Conservation (phyloP, 495 filamentous ascomycete species). For the Sphaerosporella brunnea region DNA sequence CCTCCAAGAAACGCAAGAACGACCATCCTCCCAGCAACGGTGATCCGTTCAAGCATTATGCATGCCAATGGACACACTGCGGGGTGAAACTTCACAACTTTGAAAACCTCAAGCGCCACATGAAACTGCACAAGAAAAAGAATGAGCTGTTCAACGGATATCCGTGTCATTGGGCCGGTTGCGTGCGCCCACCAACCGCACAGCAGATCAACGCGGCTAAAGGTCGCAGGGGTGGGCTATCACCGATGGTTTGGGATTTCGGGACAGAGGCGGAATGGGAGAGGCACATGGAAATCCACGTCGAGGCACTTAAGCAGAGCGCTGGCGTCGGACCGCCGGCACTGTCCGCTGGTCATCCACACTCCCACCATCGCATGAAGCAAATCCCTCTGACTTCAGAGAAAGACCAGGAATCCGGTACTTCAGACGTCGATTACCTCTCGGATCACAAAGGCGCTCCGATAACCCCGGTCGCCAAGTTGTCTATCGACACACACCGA, state of each 20-base stretch:
- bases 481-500: neutral
- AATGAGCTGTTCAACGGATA: constrained; percentile 6
- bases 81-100: constrained; percentile 49
- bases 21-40: neutral
- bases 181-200: constrained; percentile 6
- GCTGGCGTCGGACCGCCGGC: constrained; percentile 19
- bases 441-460: constrained; percentile 14
- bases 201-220: constrained; percentile 8
- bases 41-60: constrained; percentile 22
- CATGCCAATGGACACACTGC: constrained; percentile 49
- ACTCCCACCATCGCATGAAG: neutral
- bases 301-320: constrained; percentile 13
- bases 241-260: constrained; percentile 12
- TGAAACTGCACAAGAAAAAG: constrained; percentile 32
- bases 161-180: constrained; percentile 18
- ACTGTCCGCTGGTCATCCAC: constrained; percentile 8
- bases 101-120: constrained; percentile 42
- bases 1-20: neutral
- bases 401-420: constrained; percentile 15
- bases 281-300: constrained; percentile 13
- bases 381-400: neutral
- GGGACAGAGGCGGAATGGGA: constrained; percentile 12
- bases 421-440: constrained; percentile 19
- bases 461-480: constrained; percentile 17
- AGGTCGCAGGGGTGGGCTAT: neutral